Evolutionary conservation across 768 basidiomycete species (phyloP).

Genomic region (Leccinum olivaceopallidum): DNA sequence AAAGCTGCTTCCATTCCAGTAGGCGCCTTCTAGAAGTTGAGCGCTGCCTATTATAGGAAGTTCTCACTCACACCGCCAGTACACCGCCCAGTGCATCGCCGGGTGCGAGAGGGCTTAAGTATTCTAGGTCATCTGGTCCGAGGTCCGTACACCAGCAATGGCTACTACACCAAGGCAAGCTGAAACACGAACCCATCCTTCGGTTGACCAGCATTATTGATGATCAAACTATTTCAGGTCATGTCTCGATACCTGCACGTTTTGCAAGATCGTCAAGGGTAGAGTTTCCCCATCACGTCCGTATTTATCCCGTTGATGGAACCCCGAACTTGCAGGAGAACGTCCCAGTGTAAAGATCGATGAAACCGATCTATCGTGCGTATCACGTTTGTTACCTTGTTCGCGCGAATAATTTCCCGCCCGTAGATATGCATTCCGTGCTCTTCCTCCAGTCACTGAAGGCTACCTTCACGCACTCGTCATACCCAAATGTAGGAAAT

Average conservation of each 20-base stretch:
- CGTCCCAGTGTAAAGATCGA: slow-evolving; percentile 83
- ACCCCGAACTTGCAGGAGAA: slow-evolving; percentile 53
- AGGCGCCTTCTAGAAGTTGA: neutral
- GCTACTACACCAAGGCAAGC: slow-evolving; percentile 14
- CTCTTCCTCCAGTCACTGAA: slow-evolving; percentile 82
- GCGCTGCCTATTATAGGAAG: neutral
- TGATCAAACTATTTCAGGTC: slow-evolving; percentile 35
- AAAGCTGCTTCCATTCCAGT: too few species aligned
- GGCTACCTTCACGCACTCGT: slow-evolving; percentile 75
- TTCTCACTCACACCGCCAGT: neutral
- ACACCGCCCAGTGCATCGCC: neutral
- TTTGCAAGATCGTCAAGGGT: slow-evolving; percentile 95
- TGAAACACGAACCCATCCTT: neutral
- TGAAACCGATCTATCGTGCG: slow-evolving; percentile 72
- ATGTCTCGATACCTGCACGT: slow-evolving; percentile 63
- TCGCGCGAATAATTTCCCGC: neutral
- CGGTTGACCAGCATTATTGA: neutral
- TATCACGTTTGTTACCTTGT: slow-evolving; percentile 17
- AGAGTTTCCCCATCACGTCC: neutral
- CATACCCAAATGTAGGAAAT: slow-evolving; percentile 79
- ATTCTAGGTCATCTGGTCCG: too few species aligned
- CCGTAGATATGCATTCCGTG: slow-evolving; percentile 79
- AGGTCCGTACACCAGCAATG: neutral
- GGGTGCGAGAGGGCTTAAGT: neutral
- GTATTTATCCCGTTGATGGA: neutral